Evolutionary conservation across 148 eudicot species (phyloP).

Genomic region (Rhododendron simsii): DNA sequence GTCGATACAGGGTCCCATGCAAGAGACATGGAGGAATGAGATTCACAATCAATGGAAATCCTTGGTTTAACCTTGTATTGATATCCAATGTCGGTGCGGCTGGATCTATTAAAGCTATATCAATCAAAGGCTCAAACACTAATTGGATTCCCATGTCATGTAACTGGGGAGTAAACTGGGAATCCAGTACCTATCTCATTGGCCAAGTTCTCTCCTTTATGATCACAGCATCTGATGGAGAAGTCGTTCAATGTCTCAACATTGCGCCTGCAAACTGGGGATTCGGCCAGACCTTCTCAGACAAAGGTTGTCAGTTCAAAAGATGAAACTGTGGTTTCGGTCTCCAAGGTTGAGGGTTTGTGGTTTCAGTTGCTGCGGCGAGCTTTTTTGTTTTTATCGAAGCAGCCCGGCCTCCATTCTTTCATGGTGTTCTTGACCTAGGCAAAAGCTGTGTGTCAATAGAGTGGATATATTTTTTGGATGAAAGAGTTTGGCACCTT

Average conservation of each 20-base stretch:
- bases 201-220: slow-evolving; percentile 76
- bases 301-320: slow-evolving; percentile 25
- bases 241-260: slow-evolving; percentile 31
- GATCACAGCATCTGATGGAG: slow-evolving; percentile 62
- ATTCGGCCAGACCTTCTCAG: slow-evolving; percentile 70
- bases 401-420: slow-evolving; percentile 49
- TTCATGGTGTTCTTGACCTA: background rate
- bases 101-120: slow-evolving; percentile 65
- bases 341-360: background rate
- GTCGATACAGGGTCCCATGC: slow-evolving; percentile 59
- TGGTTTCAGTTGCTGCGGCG: slow-evolving; percentile 36
- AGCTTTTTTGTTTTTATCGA: slow-evolving; percentile 27
- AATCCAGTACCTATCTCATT: slow-evolving; percentile 56
- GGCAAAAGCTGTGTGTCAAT: background rate
- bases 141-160: slow-evolving; percentile 72
- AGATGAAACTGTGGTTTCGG: background rate
- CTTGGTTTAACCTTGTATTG: slow-evolving; percentile 74
- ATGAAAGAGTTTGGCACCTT: background rate
- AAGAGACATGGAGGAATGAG: slow-evolving; percentile 84
- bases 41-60: slow-evolving; percentile 71
- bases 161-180: slow-evolving; percentile 98
- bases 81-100: slow-evolving; percentile 71
- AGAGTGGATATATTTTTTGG: background rate
- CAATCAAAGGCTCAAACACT: slow-evolving; percentile 27
- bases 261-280: slow-evolving; percentile 61